Evolutionary conservation across 208 protist species (phyloP).

Genomic region (Trypanosoma platydactyli): DNA sequence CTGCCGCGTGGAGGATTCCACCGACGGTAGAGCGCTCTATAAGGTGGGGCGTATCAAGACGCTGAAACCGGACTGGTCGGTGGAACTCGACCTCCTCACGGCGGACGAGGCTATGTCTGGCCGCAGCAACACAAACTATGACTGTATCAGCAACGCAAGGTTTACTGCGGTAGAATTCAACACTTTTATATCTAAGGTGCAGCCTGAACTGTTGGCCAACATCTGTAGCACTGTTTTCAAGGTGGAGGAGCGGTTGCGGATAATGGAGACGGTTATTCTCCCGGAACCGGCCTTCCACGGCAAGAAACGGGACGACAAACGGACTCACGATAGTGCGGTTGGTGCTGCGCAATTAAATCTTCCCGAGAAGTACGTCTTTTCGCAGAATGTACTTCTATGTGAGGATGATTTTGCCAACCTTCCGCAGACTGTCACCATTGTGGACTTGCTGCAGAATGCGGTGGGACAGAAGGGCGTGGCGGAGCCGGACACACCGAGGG

Average conservation of each 20-base stretch:
- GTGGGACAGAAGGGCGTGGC: slow-evolving; percentile 77
- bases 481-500: slow-evolving; percentile 85
- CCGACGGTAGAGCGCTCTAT: slow-evolving; percentile 83
- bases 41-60: slow-evolving; percentile 90
- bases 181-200: slow-evolving; percentile 66
- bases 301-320: slow-evolving; percentile 60
- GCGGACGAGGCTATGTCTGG: slow-evolving; percentile 74
- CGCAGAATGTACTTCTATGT: slow-evolving; percentile 88
- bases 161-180: slow-evolving; percentile 75
- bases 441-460: slow-evolving; percentile 85
- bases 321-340: slow-evolving; percentile 46
- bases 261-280: slow-evolving; percentile 79
- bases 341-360: slow-evolving; percentile 24
- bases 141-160: slow-evolving; percentile 92
- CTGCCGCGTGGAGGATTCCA: slow-evolving; percentile 89
- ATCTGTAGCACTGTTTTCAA: slow-evolving; percentile 63
- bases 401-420: slow-evolving; percentile 78
- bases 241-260: slow-evolving; percentile 81
- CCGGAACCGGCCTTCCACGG: slow-evolving; percentile 82
- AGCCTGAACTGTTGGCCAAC: slow-evolving; percentile 49
- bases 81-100: slow-evolving; percentile 88
- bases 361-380: slow-evolving; percentile 86
- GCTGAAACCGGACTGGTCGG: slow-evolving; percentile 88
- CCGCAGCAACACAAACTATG: slow-evolving; percentile 90
- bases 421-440: slow-evolving; percentile 86